phyloP scores from a whole-genome alignment of 768 basidiomycete genomes.

The Termitomyces sp. region DNA sequence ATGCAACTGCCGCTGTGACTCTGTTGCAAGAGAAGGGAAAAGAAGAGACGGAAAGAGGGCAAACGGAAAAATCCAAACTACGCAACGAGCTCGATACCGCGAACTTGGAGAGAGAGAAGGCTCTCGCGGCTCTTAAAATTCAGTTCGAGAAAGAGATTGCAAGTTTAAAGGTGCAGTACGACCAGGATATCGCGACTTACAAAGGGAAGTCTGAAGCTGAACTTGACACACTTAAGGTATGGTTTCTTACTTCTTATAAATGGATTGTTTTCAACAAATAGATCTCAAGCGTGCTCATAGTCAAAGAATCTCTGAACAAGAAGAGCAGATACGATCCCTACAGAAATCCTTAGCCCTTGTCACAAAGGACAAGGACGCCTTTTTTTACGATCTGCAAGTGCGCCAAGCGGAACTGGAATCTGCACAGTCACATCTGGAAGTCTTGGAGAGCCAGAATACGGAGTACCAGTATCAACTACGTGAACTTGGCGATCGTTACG shows the following conservation, averaged over 20 bases:
- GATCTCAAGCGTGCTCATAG: slow-evolving; percentile 54
- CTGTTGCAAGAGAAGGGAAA: slow-evolving; percentile 48
- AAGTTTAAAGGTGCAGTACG: slow-evolving; percentile 56
- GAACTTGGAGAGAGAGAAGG: slow-evolving; percentile 60
- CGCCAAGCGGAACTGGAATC: slow-evolving; percentile 91
- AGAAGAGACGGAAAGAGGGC: slow-evolving; percentile 51
- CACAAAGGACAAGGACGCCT: slow-evolving; percentile 65
- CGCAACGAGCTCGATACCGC: slow-evolving; percentile 59
- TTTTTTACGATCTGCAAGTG: slow-evolving; percentile 84
- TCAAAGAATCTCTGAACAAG: slow-evolving; percentile 60
- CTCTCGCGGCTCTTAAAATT: slow-evolving; percentile 49
- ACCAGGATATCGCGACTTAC: slow-evolving; percentile 64
- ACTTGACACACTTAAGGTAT: slow-evolving; percentile 66
- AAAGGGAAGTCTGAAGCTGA: slow-evolving; percentile 78
- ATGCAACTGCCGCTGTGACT: slow-evolving; percentile 54
- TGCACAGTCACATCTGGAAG: slow-evolving; percentile 68
- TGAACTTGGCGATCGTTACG: slow-evolving; percentile 69
- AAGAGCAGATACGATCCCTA: slow-evolving; percentile 59
- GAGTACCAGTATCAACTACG: slow-evolving; percentile 86
- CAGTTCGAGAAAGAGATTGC: slow-evolving; percentile 74
- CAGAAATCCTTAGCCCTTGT: slow-evolving; percentile 68
- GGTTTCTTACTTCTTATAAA: slow-evolving; percentile 6
- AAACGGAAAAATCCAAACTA: slow-evolving; percentile 45
- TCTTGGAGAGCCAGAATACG: slow-evolving; percentile 68
- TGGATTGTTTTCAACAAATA: slow-evolving; percentile 5